Base-by-base conservation (phyloP, 75 land plant genomes). In the Sequoiadendron giganteum region DNA sequence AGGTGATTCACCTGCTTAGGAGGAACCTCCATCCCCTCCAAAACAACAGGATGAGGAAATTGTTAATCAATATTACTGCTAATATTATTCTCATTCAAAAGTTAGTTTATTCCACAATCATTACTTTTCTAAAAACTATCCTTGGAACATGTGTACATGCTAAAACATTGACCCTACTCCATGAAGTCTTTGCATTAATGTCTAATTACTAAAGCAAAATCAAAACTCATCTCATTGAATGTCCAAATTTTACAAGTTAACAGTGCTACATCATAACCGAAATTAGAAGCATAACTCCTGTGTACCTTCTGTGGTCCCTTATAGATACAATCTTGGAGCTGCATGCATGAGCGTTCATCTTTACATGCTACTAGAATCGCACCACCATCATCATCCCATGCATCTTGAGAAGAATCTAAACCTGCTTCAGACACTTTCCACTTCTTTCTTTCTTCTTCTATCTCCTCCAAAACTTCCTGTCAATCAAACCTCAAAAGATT, bases 391-490 rank as follows among this genome's bases (percentile, higher is more conserved):
- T 90, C 84, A 84, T 89, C 91, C 86, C 87, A 89, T 42, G 49
- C 89, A 70, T 89, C 90, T 86, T 90, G 91, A 55, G 75, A 80
- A 30, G 72, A 49, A 73, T 79, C 25, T 34, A 87, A 56, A 18
- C 54, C 87, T 88, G 92, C 91, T 34, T 39, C 82, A 77, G 85
- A 86, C 3, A 30, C 21, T 47, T 58, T 86, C 83, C 84, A 79
- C 54, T 88, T 94, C 80, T 88, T 88, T 84, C 92, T 90, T 86
- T 97, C 99, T 85, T 94, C 96, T 90, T 93, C 93, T 83, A 98
- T 95, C 93, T 98, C 99, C 87, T 96, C 94, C 55, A 98, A 90
- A 79, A 98, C 86, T 85, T 96, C 99, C 99, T 98, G 94, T 70
- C 84, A 47, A 45, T 10, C 34, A 82, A 82, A 82, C 3, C 84